Evolutionary conservation across 768 basidiomycete species (phyloP), one percentile per base, ranked within the genome.

Genomic region (Hydnomerulius pinastri): DNA sequence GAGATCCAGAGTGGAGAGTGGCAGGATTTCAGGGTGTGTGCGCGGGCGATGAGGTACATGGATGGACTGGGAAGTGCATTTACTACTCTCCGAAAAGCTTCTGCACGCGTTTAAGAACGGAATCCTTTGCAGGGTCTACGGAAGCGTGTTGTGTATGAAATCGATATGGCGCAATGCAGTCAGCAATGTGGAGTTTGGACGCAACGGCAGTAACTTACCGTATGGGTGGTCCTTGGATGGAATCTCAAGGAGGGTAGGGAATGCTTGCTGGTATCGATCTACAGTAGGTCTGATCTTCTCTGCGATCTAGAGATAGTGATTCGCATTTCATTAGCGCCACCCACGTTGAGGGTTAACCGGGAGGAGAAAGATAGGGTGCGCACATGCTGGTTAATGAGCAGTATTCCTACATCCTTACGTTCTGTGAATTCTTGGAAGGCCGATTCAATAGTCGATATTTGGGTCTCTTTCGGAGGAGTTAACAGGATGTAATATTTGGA

Each of bases 191-290:
- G 27, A 39, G 39, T 9, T 32, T 35, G 25, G 23, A 29, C 33
- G 49, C 25, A 43, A 42, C n/a, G 21, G 28, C 8, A 43, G 40
- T 36, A 33, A 71, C 81, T 51, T 46, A 96, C 96, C 95, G 61
- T 98, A 98, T 29, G 96, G 96, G 70, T 97, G 94, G 64, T 98
- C 96, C 69, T 98, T 98, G 48, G 92, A 94, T 21, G 97, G 97
- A 54, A 99, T 98, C 71, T 99, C 97, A 13, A 99, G 82, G 33
- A 99, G 73, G 0, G 97, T 93, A 18, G 97, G 97, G 75, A 99
- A 99, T 0, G 96, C 85, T 69, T 94, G 90, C 57, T 92, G 86
- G 69, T 99, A 99, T 61, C 86, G 85, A 71, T 99, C 97, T 11
- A 99, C 92, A 1, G 90, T 84, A 0, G 92, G 92, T 30, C 97